A percentile compares a stretch with the other conserved stretches of the same genome.
These are phyloP conservation scores for Nowakowskiella sp. DNA, from an alignment of 192 early-diverging fungal genomes.

Conservation along the genomic window DNA sequence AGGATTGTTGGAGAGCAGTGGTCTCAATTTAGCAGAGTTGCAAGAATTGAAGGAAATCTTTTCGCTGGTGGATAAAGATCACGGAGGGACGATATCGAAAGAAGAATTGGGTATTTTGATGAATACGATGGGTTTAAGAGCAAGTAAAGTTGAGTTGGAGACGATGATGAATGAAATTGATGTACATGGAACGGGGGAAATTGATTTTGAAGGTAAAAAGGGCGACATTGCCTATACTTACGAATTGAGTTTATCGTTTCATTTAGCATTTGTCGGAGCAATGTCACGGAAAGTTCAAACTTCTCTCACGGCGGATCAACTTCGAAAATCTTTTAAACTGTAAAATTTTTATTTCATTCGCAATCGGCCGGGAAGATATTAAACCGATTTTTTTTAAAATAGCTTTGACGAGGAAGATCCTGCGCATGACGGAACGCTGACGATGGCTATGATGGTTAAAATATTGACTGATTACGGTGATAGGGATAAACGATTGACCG, in stretches of 20 bases:
- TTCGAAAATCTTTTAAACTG: conserved; percentile 34
- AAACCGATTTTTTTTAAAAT: too few species aligned
- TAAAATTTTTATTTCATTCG: conserved; percentile 9
- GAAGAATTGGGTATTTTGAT: conserved; percentile 45
- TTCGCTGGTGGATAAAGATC: conserved; percentile 47
- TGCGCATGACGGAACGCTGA: conserved; percentile 17
- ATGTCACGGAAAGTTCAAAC: conserved; percentile 47
- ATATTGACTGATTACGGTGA: conserved; percentile 40
- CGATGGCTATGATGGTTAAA: conserved; percentile 13
- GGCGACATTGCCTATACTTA: background rate
- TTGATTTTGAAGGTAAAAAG: conserved; percentile 49
- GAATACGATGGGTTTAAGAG: conserved; percentile 41
- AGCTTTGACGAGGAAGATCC: conserved; percentile 20
- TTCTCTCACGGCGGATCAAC: conserved; percentile 33
- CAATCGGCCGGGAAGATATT: too few species aligned
- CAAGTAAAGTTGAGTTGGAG: conserved; percentile 40
- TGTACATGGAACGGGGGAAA: conserved; percentile 38
- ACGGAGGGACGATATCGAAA: conserved; percentile 42
- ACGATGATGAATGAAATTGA: conserved; percentile 50
- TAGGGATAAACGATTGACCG: conserved; percentile 24
- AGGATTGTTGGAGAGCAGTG: conserved; percentile 26
- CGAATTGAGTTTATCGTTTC: background rate
- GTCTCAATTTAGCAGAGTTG: conserved; percentile 32
- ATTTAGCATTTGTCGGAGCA: conserved; percentile 44
- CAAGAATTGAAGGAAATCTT: conserved; percentile 48